Evolutionary conservation across 2,329 filamentous ascomycete genomes (phyloP), one percentile per base, ranked within the genome.

Genomic region (Apiospora sp.): DNA sequence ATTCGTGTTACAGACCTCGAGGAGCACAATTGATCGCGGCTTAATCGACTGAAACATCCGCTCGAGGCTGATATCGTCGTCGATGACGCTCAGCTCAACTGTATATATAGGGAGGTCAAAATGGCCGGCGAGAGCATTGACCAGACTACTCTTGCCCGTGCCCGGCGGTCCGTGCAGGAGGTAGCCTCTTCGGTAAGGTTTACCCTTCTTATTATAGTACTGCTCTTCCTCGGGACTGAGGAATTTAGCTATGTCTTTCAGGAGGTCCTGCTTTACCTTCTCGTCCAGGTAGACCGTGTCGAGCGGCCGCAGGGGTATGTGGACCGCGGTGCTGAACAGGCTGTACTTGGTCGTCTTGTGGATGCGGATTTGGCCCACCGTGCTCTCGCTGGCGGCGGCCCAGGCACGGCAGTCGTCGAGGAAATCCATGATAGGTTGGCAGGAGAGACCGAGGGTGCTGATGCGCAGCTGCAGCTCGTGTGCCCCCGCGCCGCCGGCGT

Each of bases 1-100:
- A n/a, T n/a, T n/a, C n/a, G n/a, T n/a, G 80, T 97, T 95, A 0
- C 94, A 93, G 79, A 97, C 95, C 82, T 98, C 95, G 19, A 98
- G 86, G 67, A 97, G 83, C 24, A 97, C 88, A 16, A 98, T 86
- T 7, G 93, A 96, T 71, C 93, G 88, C 72, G 91, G 90, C 0
- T 95, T 94, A 64, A 97, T 87, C 79, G 94, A 94, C n/a, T 93
- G 93, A 72, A 97, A 86, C 30, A 97, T 88, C 77, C 94, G 92
- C 44, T 95, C 94, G 71, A 98, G 84, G 75, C 94, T 89, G 79
- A 97, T 94, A 78, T 98, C 95, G 4, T 78, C 82, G 64, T 85
- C 73, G 12, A 75, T 77, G 22, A 77, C 76, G 41, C 82, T 80
- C 12, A 86, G 76, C 24, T 79, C 80, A 19, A 85, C 74, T 37